These are phyloP conservation scores for Hyaloscypha hepaticicola DNA, from an alignment of 495 filamentous ascomycete species.

Conservation along the genomic window DNA sequence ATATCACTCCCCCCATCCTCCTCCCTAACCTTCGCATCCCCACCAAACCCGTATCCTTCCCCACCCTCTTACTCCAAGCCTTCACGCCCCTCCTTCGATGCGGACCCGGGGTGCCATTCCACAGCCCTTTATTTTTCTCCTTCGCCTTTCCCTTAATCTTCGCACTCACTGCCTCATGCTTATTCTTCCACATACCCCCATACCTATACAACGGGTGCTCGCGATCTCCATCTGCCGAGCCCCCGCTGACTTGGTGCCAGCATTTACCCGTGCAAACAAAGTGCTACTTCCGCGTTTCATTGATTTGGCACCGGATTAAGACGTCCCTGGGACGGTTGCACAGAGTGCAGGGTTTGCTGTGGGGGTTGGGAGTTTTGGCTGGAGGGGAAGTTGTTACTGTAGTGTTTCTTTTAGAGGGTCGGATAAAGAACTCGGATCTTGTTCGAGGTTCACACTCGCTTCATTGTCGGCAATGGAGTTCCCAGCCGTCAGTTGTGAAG, in stretches of 20 bases:
- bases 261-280: constrained; percentile 13
- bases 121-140: background rate
- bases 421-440: background rate
- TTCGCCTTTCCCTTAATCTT: constrained; percentile 13
- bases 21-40: background rate
- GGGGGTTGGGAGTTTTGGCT: background rate
- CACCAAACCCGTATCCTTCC: background rate
- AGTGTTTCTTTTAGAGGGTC: background rate
- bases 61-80: background rate
- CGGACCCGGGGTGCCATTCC: background rate
- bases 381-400: background rate
- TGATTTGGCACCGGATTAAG: constrained; percentile 13
- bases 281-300: constrained; percentile 5
- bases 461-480: background rate
- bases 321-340: background rate
- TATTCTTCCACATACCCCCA: constrained; percentile 16
- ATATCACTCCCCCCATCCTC: background rate
- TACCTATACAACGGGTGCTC: background rate
- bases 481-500: background rate
- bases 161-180: constrained; percentile 9
- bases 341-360: constrained; percentile 9
- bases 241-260: constrained; percentile 4
- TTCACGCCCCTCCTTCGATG: background rate
- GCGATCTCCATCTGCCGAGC: background rate
- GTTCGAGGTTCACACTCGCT: background rate